Conservation (phyloP, 2,329 filamentous ascomycete species). For the Zopfia rhizophila region DNA sequence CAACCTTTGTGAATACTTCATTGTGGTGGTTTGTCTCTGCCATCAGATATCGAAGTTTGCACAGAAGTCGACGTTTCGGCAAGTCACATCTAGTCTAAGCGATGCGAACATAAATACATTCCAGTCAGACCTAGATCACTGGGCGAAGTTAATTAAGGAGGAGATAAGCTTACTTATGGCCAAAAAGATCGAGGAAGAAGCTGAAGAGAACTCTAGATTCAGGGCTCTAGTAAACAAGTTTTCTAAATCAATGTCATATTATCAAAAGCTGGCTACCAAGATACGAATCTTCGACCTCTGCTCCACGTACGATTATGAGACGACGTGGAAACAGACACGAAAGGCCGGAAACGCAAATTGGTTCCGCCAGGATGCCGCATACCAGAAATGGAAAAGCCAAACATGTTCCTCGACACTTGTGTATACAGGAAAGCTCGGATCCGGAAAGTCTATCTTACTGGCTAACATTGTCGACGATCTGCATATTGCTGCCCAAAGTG, state of each 20-base stretch:
- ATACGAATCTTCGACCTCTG: slow-evolving; percentile 46
- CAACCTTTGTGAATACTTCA: slow-evolving; percentile 51
- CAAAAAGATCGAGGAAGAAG: slow-evolving; percentile 34
- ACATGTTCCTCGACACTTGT: slow-evolving; percentile 40
- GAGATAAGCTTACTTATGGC: slow-evolving; percentile 37
- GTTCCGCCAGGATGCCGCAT: slow-evolving; percentile 27
- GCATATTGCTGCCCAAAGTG: not conserved
- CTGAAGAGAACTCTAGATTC: slow-evolving; percentile 30
- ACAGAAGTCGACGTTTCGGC: slow-evolving; percentile 40
- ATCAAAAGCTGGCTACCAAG: slow-evolving; percentile 22
- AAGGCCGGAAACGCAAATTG: slow-evolving; percentile 48
- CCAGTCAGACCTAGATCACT: slow-evolving; percentile 43
- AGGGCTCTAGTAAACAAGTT: slow-evolving; percentile 23
- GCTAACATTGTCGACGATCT: slow-evolving; percentile 49
- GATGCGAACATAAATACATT: slow-evolving; percentile 48
- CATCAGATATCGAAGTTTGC: slow-evolving; percentile 42
- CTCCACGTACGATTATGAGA: slow-evolving; percentile 51
- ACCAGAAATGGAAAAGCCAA: slow-evolving; percentile 34
- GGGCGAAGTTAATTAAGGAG: slow-evolving; percentile 50
- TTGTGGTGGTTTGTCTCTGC: slow-evolving; percentile 51
- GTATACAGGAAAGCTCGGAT: slow-evolving; percentile 50
- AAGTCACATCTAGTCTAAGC: slow-evolving; percentile 38
- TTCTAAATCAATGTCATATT: slow-evolving; percentile 22
- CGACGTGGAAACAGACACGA: slow-evolving; percentile 51
- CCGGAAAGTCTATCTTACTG: slow-evolving; percentile 55